Percentiles rank a stretch among this genome's conserved stretches.
Evolutionary conservation across 495 filamentous ascomycete genomes (phyloP).

Genomic region (Beverwykella pulmonaria): DNA sequence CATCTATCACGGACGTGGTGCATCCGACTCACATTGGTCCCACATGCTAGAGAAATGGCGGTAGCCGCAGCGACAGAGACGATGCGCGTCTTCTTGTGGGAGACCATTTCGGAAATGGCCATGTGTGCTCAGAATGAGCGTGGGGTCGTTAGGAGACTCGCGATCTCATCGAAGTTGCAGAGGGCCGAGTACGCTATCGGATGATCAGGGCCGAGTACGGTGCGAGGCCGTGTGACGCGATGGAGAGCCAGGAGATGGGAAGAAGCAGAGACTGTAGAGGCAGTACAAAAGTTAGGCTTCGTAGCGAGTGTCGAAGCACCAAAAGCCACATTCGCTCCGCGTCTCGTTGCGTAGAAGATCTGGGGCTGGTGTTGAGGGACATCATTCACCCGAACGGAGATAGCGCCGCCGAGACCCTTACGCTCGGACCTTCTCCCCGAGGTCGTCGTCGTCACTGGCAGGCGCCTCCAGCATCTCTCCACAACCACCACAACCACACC

Average conservation of each 20-base stretch:
- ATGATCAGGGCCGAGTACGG: constrained; percentile 2
- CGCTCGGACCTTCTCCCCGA: background rate
- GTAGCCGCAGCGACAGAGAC: constrained; percentile 85
- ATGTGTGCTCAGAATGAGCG: constrained; percentile 15
- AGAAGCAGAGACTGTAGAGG: background rate
- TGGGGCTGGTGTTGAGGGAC: no score
- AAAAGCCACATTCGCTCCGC: background rate
- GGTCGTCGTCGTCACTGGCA: background rate
- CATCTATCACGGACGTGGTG: background rate
- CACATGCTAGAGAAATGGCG: constrained; percentile 82
- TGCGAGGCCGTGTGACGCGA: background rate
- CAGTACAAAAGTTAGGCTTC: no score
- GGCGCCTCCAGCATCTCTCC: constrained; percentile 6
- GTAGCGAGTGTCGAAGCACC: background rate
- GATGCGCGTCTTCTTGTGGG: constrained; percentile 60
- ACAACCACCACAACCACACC: constrained; percentile 28
- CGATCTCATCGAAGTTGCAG: constrained; percentile 26
- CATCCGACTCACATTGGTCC: constrained; percentile 74
- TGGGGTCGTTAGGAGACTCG: constrained; percentile 1
- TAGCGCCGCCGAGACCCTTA: background rate
- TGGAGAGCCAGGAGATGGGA: background rate
- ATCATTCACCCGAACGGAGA: no score
- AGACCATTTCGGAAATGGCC: constrained; percentile 24
- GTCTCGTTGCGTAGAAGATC: background rate
- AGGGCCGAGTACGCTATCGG: constrained; percentile 10